phyloP scores from a whole-genome alignment of 805 yeast genomes.

The Candida succiphila region DNA sequence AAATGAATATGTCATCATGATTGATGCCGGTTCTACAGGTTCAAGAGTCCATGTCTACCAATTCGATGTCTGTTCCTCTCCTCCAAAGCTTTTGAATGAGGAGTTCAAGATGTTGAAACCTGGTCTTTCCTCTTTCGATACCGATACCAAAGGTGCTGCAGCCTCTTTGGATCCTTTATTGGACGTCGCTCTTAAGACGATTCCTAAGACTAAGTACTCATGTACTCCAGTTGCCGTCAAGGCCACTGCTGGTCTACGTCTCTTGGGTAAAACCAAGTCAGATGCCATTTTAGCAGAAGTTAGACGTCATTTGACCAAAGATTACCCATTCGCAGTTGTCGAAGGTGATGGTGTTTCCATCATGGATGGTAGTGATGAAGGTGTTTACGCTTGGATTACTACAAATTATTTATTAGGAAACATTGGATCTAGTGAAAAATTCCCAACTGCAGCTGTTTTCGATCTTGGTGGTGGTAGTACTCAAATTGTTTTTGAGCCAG shows the following conservation, averaged over 20 bases:
- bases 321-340: conserved; percentile 90
- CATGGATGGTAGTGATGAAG: conserved; percentile 96
- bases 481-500: conserved; percentile 95
- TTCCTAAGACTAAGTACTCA: conserved; percentile 61
- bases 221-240: conserved; percentile 95
- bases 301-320: conserved; percentile 57
- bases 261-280: conserved; percentile 71
- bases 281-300: conserved; percentile 68
- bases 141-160: conserved; percentile 81
- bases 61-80: conserved; percentile 77
- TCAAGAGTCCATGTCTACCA: conserved; percentile 92
- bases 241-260: conserved; percentile 95
- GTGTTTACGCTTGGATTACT: conserved; percentile 98
- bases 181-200: conserved; percentile 60
- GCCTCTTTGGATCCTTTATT: conserved; percentile 78
- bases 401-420: conserved; percentile 89
- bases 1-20: conserved; percentile 76
- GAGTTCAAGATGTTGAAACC: conserved; percentile 84
- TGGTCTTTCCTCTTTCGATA: conserved; percentile 79
- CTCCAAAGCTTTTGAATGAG: conserved; percentile 75
- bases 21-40: conserved; percentile 98
- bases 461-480: conserved; percentile 99
- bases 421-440: conserved; percentile 69
- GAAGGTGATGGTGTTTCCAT: conserved; percentile 79
- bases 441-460: conserved; percentile 92